Percentiles rank a stretch among this genome's conserved stretches.
phyloP scores from a whole-genome alignment of 2,329 filamentous ascomycete species.

The Byssothecium circinans region DNA sequence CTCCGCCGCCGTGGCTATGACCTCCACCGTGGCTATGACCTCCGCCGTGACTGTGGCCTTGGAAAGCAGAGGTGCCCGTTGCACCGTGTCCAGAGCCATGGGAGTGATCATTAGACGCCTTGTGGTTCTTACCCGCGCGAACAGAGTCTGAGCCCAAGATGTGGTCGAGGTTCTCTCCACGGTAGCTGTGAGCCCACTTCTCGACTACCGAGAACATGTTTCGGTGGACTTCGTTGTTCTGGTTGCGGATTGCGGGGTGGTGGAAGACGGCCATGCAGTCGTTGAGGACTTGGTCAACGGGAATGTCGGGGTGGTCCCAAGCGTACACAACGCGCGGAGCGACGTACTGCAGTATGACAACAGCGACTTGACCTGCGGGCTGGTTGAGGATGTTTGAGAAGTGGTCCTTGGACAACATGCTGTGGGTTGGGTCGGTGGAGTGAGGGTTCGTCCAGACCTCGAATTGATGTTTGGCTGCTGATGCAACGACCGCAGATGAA shows the following conservation, averaged over 20 bases:
- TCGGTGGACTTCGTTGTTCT: conserved; percentile 74
- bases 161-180: conserved; percentile 67
- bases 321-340: conserved; percentile 87
- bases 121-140: conserved; percentile 78
- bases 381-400: conserved; percentile 55
- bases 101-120: conserved; percentile 38
- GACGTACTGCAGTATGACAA: conserved; percentile 75
- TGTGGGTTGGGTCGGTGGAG: conserved; percentile 54
- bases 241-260: conserved; percentile 80
- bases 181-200: conserved; percentile 74
- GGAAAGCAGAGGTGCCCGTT: conserved; percentile 28
- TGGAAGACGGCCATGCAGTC: conserved; percentile 86
- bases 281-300: conserved; percentile 78
- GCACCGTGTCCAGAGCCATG: conserved; percentile 34
- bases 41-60: conserved; percentile 15
- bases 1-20: conserved; percentile 10
- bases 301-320: conserved; percentile 84
- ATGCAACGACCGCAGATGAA: conserved; percentile 68
- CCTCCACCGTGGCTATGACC: conserved; percentile 22
- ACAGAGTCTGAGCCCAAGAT: conserved; percentile 85
- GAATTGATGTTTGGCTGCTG: conserved; percentile 54
- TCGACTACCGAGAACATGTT: conserved; percentile 88
- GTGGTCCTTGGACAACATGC: conserved; percentile 56
- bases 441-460: conserved; percentile 53
- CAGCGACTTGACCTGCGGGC: conserved; percentile 52